phyloP scores from a whole-genome alignment of 78 protist genomes.

The Polysphondylium violaceum region DNA sequence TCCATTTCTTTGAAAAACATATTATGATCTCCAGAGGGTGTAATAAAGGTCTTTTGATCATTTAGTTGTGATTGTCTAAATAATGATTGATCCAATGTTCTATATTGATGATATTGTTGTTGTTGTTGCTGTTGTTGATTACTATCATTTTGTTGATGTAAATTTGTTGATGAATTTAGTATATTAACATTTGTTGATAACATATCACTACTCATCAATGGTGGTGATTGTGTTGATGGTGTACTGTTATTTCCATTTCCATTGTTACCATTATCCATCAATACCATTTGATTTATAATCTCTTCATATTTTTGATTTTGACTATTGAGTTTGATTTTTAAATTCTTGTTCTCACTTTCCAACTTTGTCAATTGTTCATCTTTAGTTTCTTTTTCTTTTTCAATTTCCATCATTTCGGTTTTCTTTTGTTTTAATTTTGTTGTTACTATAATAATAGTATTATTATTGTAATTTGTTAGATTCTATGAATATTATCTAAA shows the following conservation, averaged over 20 bases:
- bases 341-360: background rate
- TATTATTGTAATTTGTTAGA: background rate
- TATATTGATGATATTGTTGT: background rate
- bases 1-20: too few relatives aligned
- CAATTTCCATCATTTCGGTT: background rate
- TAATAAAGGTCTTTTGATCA: background rate
- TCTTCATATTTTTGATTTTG: background rate
- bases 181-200: background rate
- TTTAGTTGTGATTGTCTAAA: constrained; percentile 5
- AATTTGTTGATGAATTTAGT: background rate
- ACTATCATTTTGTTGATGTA: background rate
- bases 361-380: background rate
- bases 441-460: background rate
- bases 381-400: constrained; percentile 4
- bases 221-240: background rate
- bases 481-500: background rate
- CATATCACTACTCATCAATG: too few relatives aligned
- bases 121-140: too few relatives aligned
- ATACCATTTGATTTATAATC: background rate
- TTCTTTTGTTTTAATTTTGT: constrained; percentile 5
- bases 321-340: background rate
- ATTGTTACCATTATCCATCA: constrained; percentile 1
- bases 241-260: background rate
- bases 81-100: background rate
- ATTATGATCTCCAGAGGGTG: too few relatives aligned